Conservation (phyloP, 331 rosid species). For the Cydonia oblonga region DNA sequence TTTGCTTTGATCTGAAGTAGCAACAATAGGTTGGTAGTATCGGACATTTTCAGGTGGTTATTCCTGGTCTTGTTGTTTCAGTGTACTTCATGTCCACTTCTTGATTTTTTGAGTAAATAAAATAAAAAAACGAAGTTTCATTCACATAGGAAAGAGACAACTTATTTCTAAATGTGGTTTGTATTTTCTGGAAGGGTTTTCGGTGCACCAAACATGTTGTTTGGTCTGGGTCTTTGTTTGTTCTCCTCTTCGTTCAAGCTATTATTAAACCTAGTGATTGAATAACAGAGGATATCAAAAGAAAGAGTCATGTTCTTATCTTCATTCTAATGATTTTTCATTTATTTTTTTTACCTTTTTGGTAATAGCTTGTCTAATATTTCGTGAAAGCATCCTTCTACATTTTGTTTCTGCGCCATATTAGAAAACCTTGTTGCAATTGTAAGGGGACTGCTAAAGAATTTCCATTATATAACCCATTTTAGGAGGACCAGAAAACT, state of each 20-base stretch:
- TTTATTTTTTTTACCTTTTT: background rate
- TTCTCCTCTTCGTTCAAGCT: background rate
- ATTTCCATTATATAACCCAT: slow-evolving; percentile 7
- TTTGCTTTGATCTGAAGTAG: background rate
- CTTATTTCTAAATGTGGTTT: background rate
- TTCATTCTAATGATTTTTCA: background rate
- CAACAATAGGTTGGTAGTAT: background rate
- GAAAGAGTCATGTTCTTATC: background rate
- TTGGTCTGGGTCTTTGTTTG: background rate
- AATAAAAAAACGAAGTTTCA: background rate
- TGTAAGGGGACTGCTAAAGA: background rate
- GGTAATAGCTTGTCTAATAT: background rate
- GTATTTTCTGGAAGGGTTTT: background rate
- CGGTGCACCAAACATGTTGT: background rate
- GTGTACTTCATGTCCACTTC: background rate
- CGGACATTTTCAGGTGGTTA: background rate
- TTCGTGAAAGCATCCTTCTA: background rate
- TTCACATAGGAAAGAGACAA: background rate
- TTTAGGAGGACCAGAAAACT: slow-evolving; percentile 85
- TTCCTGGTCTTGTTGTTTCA: background rate
- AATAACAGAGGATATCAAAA: background rate
- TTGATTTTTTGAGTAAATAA: background rate
- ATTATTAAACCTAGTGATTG: background rate
- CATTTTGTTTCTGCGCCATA: background rate
- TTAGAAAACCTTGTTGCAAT: background rate